Base-by-base conservation (phyloP, 805 yeast genomes). In the Candida gorgasii region DNA sequence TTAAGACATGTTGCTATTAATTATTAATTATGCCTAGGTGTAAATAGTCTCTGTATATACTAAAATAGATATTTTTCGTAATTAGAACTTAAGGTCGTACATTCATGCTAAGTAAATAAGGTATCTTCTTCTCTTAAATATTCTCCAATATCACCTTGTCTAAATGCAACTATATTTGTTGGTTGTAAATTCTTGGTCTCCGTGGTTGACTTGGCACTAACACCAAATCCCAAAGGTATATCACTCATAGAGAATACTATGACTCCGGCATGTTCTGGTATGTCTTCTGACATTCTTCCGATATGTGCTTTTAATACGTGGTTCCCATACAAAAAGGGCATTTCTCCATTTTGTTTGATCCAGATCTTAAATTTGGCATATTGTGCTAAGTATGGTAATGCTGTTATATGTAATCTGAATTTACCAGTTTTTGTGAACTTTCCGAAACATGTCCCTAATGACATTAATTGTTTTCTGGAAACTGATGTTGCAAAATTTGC, bases 131-230 rank as follows among this genome's bases (percentile, higher is more conserved):
- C 98, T 78, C 99, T 89, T 59, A 93, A 75, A 59, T 89, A 93
- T 67, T 93, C 99, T 50, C 99, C 99, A 52, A 93, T 88, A 72
- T 93, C 99, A 52, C 95, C 87, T 63, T 93, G 99, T 76, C 99
- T 83, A 64, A 87, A 92, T 3, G 96, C 96, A 12, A 92, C 96
- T 39, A 93, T 90, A 17, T 84, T 93, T 18, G 95, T 92, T 43
- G 99, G 99, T 62, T 86, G 96, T 55, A 89, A 72, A 58, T 81
- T 79, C 63, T 93, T 82, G 17, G 93, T 81, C 61, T 92, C 99
- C 24, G 81, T 75, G 8, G 98, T 89, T 23, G 95, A 82, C 65
- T 88, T 90, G 24, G 98, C 90, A 56, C 90, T 79, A 9, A 93
- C 95, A 46, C 99, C 99, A 57, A 93, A 93, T 0, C 99, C 99